Evolutionary conservation across 257 asterid genomes (phyloP).

Genomic region (Dorcoceras hygrometricum): DNA sequence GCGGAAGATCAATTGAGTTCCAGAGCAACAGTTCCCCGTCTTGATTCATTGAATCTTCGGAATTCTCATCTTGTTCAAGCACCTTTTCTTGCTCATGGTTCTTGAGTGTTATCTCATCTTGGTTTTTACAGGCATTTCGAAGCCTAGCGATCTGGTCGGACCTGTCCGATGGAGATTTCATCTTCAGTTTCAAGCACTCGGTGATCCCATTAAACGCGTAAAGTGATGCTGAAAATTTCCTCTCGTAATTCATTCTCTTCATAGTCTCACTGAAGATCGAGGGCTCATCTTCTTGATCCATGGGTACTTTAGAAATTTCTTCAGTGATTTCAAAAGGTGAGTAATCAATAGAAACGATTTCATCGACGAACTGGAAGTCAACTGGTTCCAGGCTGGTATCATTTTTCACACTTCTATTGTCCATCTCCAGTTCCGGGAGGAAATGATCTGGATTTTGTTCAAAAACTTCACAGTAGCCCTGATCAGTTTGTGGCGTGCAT

Average conservation of each 20-base stretch:
- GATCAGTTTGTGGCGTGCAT: constrained; percentile 11
- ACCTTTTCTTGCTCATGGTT: background rate
- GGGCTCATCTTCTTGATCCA: constrained; percentile 38
- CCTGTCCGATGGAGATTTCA: background rate
- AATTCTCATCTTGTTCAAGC: background rate
- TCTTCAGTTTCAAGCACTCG: constrained; percentile 34
- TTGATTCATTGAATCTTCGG: background rate
- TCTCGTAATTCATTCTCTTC: constrained; percentile 75
- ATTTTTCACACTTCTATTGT: constrained; percentile 26
- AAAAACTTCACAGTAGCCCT: background rate
- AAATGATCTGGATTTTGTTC: constrained; percentile 29
- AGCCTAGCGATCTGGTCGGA: background rate
- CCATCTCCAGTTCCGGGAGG: constrained; percentile 28
- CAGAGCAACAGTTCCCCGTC: background rate
- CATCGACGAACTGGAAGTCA: constrained; percentile 70
- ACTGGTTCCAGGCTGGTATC: constrained; percentile 25
- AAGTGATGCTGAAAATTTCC: constrained; percentile 69
- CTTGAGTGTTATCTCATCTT: background rate
- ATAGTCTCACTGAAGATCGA: constrained; percentile 49
- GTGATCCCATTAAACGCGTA: constrained; percentile 76
- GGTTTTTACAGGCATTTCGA: background rate
- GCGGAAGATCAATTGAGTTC: background rate
- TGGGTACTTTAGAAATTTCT: constrained; percentile 33
- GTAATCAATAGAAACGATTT: constrained; percentile 44
- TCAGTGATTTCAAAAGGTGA: constrained; percentile 68